These are phyloP conservation scores for Didymella glomerata DNA, from an alignment of 2,329 filamentous ascomycete species.

Conservation along the genomic window DNA sequence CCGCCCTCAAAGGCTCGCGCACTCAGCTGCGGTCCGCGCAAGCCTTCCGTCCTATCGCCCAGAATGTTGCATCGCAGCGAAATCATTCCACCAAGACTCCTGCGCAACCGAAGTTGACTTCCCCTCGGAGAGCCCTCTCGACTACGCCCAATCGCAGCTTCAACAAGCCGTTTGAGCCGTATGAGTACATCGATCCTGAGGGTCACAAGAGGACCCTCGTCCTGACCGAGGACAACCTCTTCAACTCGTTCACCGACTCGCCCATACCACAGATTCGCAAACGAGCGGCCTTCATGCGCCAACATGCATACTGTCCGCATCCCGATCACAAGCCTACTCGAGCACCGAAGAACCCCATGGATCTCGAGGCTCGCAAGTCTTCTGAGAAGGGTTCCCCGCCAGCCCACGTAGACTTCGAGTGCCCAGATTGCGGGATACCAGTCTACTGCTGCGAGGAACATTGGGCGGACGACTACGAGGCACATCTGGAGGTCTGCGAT, in stretches of 20 bases:
- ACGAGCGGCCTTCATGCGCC: conserved; percentile 88
- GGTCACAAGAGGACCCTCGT: conserved; percentile 50
- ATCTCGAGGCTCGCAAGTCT: conserved; percentile 68
- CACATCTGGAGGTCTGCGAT: conserved; percentile 91
- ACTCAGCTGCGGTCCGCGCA: conserved; percentile 39
- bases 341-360: conserved; percentile 69
- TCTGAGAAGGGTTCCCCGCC: conserved; percentile 68
- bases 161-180: conserved; percentile 44
- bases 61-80: conserved; percentile 36
- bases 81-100: conserved; percentile 47
- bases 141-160: conserved; percentile 42
- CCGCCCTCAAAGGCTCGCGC: conserved; percentile 42
- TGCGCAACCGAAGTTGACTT: conserved; percentile 34
- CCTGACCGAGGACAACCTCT: conserved; percentile 81
- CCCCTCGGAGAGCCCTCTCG: conserved; percentile 41
- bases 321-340: conserved; percentile 83
- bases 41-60: conserved; percentile 35
- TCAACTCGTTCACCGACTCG: conserved; percentile 89
- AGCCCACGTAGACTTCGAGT: conserved; percentile 89
- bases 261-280: conserved; percentile 87
- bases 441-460: conserved; percentile 94
- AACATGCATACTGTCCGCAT: conserved; percentile 93
- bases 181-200: conserved; percentile 48
- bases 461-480: conserved; percentile 95
- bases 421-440: conserved; percentile 93